Conservation (phyloP, 1,284 basidiomycete species). For the Inonotus hispidus region DNA sequence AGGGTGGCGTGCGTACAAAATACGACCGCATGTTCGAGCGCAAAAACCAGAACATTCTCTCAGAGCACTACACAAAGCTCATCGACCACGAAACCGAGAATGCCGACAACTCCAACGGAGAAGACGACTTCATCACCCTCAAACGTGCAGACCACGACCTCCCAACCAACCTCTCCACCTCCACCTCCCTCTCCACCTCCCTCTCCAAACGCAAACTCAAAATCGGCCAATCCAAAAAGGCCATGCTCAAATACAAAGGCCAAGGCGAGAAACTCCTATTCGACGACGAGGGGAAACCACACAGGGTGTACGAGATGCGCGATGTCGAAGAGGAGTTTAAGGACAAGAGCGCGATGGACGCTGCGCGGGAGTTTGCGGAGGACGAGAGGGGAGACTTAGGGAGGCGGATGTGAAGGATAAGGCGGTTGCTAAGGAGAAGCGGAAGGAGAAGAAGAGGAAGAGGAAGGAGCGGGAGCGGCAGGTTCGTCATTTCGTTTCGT, state of each 20-base stretch:
- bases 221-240: constrained; percentile 76
- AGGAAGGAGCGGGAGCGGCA: constrained; percentile 82
- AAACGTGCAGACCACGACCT: constrained; percentile 88
- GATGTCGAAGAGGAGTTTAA: constrained; percentile 67
- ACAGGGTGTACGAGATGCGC: constrained; percentile 77
- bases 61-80: constrained; percentile 87
- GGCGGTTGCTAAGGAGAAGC: constrained; percentile 82
- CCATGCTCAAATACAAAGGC: constrained; percentile 57
- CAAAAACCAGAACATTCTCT: constrained; percentile 92
- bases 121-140: constrained; percentile 90
- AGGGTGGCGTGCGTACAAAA: constrained; percentile 74
- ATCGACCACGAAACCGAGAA: constrained; percentile 56
- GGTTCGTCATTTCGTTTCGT: constrained; percentile 33
- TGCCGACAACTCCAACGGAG: constrained; percentile 47
- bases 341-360: constrained; percentile 46
- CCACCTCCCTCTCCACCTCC: constrained; percentile 33
- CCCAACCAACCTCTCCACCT: constrained; percentile 27
- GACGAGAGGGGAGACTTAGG: constrained; percentile 61
- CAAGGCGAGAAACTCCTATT: constrained; percentile 73
- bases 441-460: constrained; percentile 78
- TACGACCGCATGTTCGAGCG: constrained; percentile 98
- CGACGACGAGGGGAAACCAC: constrained; percentile 78
- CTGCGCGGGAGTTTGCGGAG: constrained; percentile 56
- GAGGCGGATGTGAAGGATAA: constrained; percentile 73
- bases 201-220: constrained; percentile 58